phyloP scores from a whole-genome alignment of 306 rosid species.

The Amphicarpaea edgeworthii region DNA sequence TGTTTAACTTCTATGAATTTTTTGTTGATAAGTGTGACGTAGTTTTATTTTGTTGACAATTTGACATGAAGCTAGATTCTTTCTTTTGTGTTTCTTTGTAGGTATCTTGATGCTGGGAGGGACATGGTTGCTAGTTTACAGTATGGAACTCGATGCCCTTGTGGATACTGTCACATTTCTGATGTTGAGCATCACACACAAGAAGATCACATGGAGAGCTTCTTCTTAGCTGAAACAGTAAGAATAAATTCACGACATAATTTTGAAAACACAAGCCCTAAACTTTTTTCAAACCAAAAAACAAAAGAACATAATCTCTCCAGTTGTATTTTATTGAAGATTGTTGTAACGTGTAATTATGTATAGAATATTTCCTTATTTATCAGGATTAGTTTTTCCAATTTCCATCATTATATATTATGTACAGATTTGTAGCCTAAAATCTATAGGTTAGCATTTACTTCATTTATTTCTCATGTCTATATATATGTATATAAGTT shows the following conservation, averaged over 20 bases:
- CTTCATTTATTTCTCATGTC: neutral
- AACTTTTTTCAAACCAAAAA: slow-evolving; percentile 18
- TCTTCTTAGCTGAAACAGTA: slow-evolving; percentile 96
- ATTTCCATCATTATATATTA: neutral
- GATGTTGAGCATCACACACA: slow-evolving; percentile 92
- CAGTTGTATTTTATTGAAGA: slow-evolving; percentile 41
- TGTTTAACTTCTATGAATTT: slow-evolving; percentile 5
- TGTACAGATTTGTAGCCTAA: neutral
- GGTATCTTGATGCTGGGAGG: slow-evolving; percentile 95
- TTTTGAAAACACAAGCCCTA: slow-evolving; percentile 34
- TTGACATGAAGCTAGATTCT: slow-evolving; percentile 25
- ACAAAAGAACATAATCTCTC: slow-evolving; percentile 18
- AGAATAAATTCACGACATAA: slow-evolving; percentile 43
- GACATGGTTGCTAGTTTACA: slow-evolving; percentile 95
- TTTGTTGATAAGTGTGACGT: slow-evolving; percentile 13
- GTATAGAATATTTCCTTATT: neutral
- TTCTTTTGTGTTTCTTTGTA: slow-evolving; percentile 50
- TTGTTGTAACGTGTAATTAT: neutral
- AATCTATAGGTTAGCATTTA: neutral
- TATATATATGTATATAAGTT: neutral
- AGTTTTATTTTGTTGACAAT: slow-evolving; percentile 30
- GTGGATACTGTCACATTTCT: slow-evolving; percentile 96
- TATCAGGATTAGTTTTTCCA: neutral
- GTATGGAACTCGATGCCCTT: slow-evolving; percentile 86
- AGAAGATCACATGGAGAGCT: slow-evolving; percentile 99